Conservation (phyloP, 2,329 filamentous ascomycete species). For the Cytospora piceae region DNA sequence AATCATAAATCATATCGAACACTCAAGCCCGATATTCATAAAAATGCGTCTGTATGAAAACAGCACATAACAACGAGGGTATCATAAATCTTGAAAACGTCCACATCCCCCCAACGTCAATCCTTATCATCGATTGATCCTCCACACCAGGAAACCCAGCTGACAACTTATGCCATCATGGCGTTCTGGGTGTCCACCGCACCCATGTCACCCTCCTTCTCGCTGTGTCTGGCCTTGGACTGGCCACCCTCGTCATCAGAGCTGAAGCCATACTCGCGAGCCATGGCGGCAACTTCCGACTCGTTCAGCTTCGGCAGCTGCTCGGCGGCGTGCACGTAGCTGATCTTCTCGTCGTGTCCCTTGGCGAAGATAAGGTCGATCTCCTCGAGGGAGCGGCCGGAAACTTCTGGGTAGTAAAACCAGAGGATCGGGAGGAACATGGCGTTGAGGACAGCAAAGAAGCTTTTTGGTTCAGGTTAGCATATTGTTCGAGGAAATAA, state of each 20-base stretch:
- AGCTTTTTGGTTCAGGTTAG: constrained; percentile 31
- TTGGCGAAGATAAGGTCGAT: constrained; percentile 52
- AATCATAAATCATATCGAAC: constrained; percentile 26
- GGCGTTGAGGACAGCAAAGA: constrained; percentile 58
- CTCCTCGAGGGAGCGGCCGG: constrained; percentile 60
- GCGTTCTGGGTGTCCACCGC: constrained; percentile 13
- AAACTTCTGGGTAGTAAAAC: constrained; percentile 52
- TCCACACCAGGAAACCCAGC: not conserved
- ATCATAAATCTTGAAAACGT: constrained; percentile 18
- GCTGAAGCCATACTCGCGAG: constrained; percentile 28
- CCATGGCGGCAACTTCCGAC: constrained; percentile 26
- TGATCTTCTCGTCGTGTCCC: constrained; percentile 26
- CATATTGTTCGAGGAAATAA: not conserved
- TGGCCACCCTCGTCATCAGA: constrained; percentile 27
- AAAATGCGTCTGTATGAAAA: constrained; percentile 16
- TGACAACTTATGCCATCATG: constrained; percentile 25
- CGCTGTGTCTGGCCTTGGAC: constrained; percentile 15
- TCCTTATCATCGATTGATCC: not conserved
- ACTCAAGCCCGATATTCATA: constrained; percentile 14
- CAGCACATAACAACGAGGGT: constrained; percentile 20
- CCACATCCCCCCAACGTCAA: constrained; percentile 5
- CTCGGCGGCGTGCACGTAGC: constrained; percentile 27
- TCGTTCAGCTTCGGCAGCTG: constrained; percentile 24
- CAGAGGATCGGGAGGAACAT: constrained; percentile 57
- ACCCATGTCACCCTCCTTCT: constrained; percentile 25